These are phyloP conservation scores for Phanerochaete carnosa DNA, from an alignment of 768 basidiomycete genomes.

Conservation along the genomic window DNA sequence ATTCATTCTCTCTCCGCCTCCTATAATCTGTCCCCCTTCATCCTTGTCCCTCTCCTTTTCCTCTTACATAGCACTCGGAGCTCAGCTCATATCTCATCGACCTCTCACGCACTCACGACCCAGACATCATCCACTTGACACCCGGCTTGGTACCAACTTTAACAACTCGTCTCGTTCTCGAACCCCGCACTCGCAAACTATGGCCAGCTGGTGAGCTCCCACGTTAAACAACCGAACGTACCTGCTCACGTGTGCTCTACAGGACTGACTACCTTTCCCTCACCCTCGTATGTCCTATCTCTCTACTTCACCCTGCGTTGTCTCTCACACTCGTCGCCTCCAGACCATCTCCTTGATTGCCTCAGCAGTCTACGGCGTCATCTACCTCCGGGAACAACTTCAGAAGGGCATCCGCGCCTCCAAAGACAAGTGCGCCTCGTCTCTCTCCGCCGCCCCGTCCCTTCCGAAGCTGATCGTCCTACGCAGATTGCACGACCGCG, in stretches of 20 bases:
- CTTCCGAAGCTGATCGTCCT: background rate
- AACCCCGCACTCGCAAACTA: background rate
- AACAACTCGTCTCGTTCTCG: background rate
- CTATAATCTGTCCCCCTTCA: background rate
- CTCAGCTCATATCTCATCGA: background rate
- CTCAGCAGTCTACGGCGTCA: slow-evolving; percentile 9
- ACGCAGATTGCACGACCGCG: slow-evolving; percentile 10
- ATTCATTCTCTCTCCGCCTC: background rate
- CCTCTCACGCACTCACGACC: background rate
- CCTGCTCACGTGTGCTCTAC: background rate
- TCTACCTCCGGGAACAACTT: slow-evolving; percentile 6
- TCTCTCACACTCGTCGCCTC: background rate
- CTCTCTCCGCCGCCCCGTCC: background rate
- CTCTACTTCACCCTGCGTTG: background rate
- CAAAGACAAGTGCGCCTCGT: slow-evolving; percentile 5
- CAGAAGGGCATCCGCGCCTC: background rate
- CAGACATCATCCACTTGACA: background rate
- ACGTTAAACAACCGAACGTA: background rate
- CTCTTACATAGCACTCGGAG: background rate
- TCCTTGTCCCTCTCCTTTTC: background rate
- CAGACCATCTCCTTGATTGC: slow-evolving; percentile 8
- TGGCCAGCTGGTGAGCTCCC: slow-evolving; percentile 12
- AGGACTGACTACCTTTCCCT: slow-evolving; percentile 13
- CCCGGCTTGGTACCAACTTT: background rate
- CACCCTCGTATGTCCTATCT: slow-evolving; percentile 4